phyloP scores from a whole-genome alignment of 1,139 yeast genomes.

The Yamadazyma kanchanaburiensis region DNA sequence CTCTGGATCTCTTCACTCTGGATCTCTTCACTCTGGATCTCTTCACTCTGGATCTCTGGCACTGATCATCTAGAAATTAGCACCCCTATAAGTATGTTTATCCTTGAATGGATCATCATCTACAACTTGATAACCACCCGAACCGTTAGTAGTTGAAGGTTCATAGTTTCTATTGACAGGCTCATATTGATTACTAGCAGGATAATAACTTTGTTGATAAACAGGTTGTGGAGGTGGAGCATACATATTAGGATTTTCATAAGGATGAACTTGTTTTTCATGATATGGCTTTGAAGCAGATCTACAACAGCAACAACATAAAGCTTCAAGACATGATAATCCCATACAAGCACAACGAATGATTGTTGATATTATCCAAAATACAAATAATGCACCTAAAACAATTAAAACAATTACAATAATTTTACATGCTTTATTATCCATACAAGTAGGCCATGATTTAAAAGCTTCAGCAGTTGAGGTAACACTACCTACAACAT shows the following conservation, averaged over 20 bases:
- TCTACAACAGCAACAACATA: constrained; percentile 46
- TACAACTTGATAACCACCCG: constrained; percentile 10
- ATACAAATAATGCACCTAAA: constrained; percentile 43
- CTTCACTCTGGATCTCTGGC: too few species aligned
- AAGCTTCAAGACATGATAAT: constrained; percentile 36
- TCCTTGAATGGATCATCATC: constrained; percentile 14
- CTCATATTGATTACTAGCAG: too few species aligned
- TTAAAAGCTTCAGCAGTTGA: constrained; percentile 58
- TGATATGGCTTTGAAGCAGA: constrained; percentile 18
- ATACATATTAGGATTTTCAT: constrained; percentile 39
- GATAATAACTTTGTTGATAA: constrained; percentile 5
- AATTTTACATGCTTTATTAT: constrained; percentile 68
- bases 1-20: too few species aligned
- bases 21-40: too few species aligned
- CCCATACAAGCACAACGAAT: constrained; percentile 47
- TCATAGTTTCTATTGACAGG: constrained; percentile 1
- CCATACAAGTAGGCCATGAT: constrained; percentile 79
- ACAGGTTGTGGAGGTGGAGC: constrained; percentile 22
- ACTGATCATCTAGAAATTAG: too few species aligned
- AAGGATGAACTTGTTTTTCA: constrained; percentile 16
- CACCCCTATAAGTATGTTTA: constrained; percentile 5
- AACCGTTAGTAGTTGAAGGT: too few species aligned
- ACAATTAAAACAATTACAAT: constrained; percentile 74
- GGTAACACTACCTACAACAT: constrained; percentile 15
- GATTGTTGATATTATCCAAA: constrained; percentile 45